Conservation (phyloP, 768 basidiomycete species). For the Auriscalpium orientale region DNA sequence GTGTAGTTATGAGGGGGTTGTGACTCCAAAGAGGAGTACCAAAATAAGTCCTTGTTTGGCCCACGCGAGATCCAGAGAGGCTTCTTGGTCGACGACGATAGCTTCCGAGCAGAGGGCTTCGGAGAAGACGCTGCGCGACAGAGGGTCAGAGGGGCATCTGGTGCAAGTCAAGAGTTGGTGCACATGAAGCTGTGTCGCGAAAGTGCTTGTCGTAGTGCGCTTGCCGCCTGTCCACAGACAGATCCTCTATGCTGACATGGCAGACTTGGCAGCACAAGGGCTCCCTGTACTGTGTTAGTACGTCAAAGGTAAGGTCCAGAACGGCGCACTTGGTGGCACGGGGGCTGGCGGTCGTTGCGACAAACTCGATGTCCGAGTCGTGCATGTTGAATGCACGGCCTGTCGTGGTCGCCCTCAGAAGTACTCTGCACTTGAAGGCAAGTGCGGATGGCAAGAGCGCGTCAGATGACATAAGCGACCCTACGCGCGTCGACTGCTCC, state of each 20-base stretch:
- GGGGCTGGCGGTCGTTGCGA: neutral
- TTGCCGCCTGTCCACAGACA: slow-evolving; percentile 33
- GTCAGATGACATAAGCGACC: neutral
- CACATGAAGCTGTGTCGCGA: slow-evolving; percentile 10
- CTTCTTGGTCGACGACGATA: neutral
- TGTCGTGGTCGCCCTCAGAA: neutral
- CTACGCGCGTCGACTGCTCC: slow-evolving; percentile 11
- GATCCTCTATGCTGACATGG: slow-evolving; percentile 28
- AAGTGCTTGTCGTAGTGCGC: slow-evolving; percentile 53
- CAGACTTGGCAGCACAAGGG: slow-evolving; percentile 46
- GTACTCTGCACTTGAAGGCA: neutral
- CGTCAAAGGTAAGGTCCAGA: neutral
- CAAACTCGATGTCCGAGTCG: neutral
- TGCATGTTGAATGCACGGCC: neutral
- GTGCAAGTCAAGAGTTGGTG: neutral
- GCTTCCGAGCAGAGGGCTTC: no score
- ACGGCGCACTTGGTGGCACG: neutral
- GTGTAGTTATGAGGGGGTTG: slow-evolving; percentile 51
- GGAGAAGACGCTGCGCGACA: no score
- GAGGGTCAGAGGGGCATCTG: neutral
- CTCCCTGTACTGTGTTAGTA: neutral
- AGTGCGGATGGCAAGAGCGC: neutral
- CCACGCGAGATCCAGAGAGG: neutral
- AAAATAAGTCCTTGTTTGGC: slow-evolving; percentile 44
- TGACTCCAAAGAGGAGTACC: slow-evolving; percentile 42